phyloP scores from a whole-genome alignment of 495 filamentous ascomycete species.

The Cercophora newfieldiana region DNA sequence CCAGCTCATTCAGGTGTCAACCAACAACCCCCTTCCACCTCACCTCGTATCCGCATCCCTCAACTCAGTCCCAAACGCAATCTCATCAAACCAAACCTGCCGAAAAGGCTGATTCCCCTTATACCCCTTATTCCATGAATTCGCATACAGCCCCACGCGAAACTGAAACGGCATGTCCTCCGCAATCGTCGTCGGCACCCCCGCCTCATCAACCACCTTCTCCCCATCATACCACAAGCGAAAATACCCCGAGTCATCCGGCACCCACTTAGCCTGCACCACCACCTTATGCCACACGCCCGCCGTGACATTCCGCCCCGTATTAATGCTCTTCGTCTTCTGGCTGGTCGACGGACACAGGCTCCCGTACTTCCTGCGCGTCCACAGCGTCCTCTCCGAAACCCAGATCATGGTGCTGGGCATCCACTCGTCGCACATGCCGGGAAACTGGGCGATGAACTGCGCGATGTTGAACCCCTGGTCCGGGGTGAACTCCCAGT shows the following conservation, averaged over 20 bases:
- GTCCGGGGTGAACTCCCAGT: slow-evolving; percentile 51
- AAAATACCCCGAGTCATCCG: slow-evolving; percentile 47
- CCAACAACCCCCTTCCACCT: too few species aligned
- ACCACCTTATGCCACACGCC: slow-evolving; percentile 53
- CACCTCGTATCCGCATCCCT: slow-evolving; percentile 52
- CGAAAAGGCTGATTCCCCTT: slow-evolving; percentile 50
- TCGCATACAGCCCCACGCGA: slow-evolving; percentile 57
- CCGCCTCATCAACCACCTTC: slow-evolving; percentile 46
- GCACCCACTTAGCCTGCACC: slow-evolving; percentile 52
- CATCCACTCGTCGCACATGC: slow-evolving; percentile 55
- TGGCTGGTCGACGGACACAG: slow-evolving; percentile 22
- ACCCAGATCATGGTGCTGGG: slow-evolving; percentile 57
- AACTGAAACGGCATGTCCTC: slow-evolving; percentile 53
- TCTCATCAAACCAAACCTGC: slow-evolving; percentile 57
- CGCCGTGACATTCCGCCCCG: slow-evolving; percentile 42
- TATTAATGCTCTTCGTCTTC: slow-evolving; percentile 37
- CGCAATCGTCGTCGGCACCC: slow-evolving; percentile 48
- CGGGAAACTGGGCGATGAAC: slow-evolving; percentile 56
- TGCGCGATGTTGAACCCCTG: slow-evolving; percentile 57
- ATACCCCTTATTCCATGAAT: slow-evolving; percentile 47
- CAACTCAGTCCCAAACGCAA: slow-evolving; percentile 49
- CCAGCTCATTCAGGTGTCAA: too few species aligned
- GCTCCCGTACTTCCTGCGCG: slow-evolving; percentile 48
- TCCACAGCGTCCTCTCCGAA: slow-evolving; percentile 46
- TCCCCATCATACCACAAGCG: slow-evolving; percentile 54